These are phyloP conservation scores for Neurospora sublineolata DNA, from an alignment of 495 filamentous ascomycete species.

Conservation along the genomic window DNA sequence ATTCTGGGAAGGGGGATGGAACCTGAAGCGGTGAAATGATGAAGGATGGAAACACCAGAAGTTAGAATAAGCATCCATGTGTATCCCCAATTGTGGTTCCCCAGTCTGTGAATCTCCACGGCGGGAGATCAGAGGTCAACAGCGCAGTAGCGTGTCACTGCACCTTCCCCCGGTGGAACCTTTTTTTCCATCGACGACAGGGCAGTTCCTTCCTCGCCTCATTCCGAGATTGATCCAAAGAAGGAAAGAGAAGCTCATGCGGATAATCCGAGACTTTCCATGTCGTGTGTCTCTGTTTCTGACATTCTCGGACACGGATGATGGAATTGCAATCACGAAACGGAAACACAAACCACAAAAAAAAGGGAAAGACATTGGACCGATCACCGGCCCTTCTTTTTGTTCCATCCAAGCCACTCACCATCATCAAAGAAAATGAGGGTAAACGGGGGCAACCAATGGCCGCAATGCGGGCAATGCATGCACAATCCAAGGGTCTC, in stretches of 20 bases:
- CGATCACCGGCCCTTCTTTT: not conserved
- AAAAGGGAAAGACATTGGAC: not conserved
- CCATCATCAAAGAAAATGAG: not conserved
- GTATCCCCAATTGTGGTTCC: not conserved
- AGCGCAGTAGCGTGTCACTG: not conserved
- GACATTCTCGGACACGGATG: not conserved
- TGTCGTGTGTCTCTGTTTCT: not conserved
- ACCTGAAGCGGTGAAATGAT: not conserved
- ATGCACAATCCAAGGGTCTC: not conserved
- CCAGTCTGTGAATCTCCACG: not conserved
- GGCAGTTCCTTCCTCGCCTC: not conserved
- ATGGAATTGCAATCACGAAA: not conserved
- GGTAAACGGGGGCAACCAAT: not conserved
- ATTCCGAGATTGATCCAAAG: not conserved
- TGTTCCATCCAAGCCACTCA: not conserved
- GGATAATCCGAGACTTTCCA: not conserved
- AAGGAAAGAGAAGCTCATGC: not conserved
- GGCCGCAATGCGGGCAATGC: not conserved
- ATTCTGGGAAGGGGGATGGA: not conserved
- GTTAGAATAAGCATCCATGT: not conserved
- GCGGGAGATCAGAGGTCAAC: not conserved
- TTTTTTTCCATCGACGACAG: not conserved
- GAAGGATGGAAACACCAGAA: not conserved
- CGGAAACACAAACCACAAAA: not conserved
- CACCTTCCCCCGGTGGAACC: not conserved